Base-by-base conservation (phyloP, 352 stramenopile species). In the Thraustotheca clavata region DNA sequence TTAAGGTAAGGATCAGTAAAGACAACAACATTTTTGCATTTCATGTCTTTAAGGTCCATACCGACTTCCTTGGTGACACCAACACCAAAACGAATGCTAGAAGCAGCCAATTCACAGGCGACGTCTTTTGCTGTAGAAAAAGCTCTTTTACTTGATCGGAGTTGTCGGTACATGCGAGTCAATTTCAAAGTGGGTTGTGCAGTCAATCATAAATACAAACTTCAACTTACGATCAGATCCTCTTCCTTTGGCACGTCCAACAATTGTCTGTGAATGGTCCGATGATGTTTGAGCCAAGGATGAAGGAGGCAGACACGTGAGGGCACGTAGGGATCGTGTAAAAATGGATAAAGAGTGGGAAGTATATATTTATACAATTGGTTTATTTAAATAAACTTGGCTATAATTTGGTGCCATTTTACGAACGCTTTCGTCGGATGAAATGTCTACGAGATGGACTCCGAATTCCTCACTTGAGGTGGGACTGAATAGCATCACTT, bases 41-140 rank as follows among this genome's bases (percentile, higher is more conserved):
- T 67, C 16, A 78, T 49, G 22, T 76, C 62, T 3, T 60, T 59
- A 24, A 81, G 41, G 55, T 81, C 74, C 24, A 73, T 50, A 6
- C 74, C 74, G 12, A 79, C 59, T 63, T 81, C 74, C 6, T 62
- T 61, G 4, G 74, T 81, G 1, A 71, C 68, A 24, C 62, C 60
- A 31, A 68, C 52, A 35, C 74, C 74, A 50, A 70, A 81, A 31
- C 74, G 68, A 14, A 81, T 66, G 48, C 73, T 74, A 16, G 72
- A 79, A 1, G 72, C 70, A 1, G 71, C 74, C 16, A 77, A 29
- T 69, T 81, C 74, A 62, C 68, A 81, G 7, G 55, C 55, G 16
- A 63, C 34, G 38, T 63, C 55, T 27, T 63, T 63, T 24, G 43
- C 43, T 31, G 43, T 52, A 24, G 43, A 52, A 31, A 52, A 52